Evolutionary conservation across 2,329 filamentous ascomycete genomes (phyloP).

Genomic region (Blastomyces gilchristii): DNA sequence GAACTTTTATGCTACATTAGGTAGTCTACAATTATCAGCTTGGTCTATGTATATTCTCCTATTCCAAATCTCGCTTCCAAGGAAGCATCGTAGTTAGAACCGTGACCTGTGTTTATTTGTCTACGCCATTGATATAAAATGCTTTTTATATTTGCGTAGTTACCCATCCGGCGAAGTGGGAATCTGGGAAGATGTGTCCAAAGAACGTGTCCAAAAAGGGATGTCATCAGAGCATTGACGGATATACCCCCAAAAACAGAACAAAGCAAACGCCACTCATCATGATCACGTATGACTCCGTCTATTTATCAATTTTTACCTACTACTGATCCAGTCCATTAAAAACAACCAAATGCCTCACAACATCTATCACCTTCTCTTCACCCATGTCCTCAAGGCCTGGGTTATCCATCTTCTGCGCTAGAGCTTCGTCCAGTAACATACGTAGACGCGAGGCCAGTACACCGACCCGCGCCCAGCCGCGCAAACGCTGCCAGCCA

Average conservation of each 20-base stretch:
- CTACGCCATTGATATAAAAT: not conserved
- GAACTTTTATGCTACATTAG: not conserved
- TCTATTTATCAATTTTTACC: constrained; percentile 3
- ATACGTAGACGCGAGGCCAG: constrained; percentile 70
- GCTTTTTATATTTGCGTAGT: not conserved
- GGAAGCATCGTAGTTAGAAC: not conserved
- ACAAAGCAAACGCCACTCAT: not conserved
- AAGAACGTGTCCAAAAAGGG: not conserved
- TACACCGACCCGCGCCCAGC: constrained; percentile 92
- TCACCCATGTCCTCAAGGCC: constrained; percentile 42
- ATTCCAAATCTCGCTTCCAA: not conserved
- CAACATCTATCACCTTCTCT: constrained; percentile 57
- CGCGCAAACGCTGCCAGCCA: constrained; percentile 74
- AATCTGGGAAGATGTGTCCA: not conserved
- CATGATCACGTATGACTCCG: not conserved
- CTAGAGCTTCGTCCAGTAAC: constrained; percentile 79
- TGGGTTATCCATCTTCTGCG: constrained; percentile 68
- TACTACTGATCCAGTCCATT: constrained; percentile 64
- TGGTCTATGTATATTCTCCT: not conserved
- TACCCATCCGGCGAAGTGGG: not conserved
- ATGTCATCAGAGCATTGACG: too few species aligned
- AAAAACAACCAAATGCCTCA: constrained; percentile 72
- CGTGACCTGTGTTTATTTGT: not conserved
- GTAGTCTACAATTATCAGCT: not conserved
- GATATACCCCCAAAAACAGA: not conserved